phyloP scores from a whole-genome alignment of 2,329 filamentous ascomycete genomes.

The Colletotrichum chlorophyti region DNA sequence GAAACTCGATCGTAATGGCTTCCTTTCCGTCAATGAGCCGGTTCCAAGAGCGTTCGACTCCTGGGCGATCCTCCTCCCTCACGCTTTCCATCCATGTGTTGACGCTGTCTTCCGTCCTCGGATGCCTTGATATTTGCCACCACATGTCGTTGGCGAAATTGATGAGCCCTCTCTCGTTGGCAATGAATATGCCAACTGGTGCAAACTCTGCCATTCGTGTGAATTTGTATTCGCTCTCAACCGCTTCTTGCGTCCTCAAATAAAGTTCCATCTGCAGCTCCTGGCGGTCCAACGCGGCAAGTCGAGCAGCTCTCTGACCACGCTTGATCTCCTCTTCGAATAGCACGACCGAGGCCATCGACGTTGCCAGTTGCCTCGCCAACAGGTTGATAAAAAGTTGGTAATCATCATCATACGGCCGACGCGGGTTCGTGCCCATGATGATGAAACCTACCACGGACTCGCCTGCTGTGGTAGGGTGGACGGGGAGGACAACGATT shows the following conservation, averaged over 20 bases:
- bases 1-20: slow-evolving; percentile 74
- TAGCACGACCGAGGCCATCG: slow-evolving; percentile 80
- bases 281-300: slow-evolving; percentile 79
- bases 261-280: slow-evolving; percentile 79
- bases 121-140: slow-evolving; percentile 74
- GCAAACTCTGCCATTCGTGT: slow-evolving; percentile 86
- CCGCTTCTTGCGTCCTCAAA: slow-evolving; percentile 66
- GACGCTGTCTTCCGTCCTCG: slow-evolving; percentile 62
- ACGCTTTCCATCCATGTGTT: slow-evolving; percentile 78
- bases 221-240: slow-evolving; percentile 78
- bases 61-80: slow-evolving; percentile 67
- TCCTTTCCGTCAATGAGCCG: slow-evolving; percentile 66
- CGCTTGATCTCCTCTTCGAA: slow-evolving; percentile 84
- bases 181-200: slow-evolving; percentile 85
- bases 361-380: slow-evolving; percentile 78
- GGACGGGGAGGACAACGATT: slow-evolving; percentile 79
- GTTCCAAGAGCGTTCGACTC: slow-evolving; percentile 67
- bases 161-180: slow-evolving; percentile 73
- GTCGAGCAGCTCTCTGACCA: slow-evolving; percentile 74
- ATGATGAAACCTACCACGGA: slow-evolving; percentile 79
- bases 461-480: slow-evolving; percentile 75
- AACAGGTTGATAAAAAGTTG: slow-evolving; percentile 78
- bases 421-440: slow-evolving; percentile 78
- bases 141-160: slow-evolving; percentile 85
- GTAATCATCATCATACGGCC: slow-evolving; percentile 83